Conservation (phyloP, 2,329 filamentous ascomycete genomes). For the Plectosphaerella cucumerina region DNA sequence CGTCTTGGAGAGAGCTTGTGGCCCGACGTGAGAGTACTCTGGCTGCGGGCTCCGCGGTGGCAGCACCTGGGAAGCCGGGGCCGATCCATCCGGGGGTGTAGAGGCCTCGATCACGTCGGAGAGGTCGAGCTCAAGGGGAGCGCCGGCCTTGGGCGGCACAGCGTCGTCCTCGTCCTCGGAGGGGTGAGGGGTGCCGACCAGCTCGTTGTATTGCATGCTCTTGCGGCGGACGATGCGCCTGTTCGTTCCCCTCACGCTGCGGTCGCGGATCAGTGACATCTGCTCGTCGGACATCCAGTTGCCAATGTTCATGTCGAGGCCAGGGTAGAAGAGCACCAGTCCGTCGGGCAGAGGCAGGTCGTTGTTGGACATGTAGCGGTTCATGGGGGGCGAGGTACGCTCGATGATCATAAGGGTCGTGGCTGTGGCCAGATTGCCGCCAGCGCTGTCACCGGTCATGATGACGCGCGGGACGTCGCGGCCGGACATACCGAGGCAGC, state of each 20-base stretch:
- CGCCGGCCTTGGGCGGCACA: conserved; percentile 25
- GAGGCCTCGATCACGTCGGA: background rate
- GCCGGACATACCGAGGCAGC: conserved; percentile 41
- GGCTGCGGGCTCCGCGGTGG: conserved; percentile 33
- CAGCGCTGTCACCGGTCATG: conserved; percentile 44
- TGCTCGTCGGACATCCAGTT: conserved; percentile 99
- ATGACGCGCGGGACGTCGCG: conserved; percentile 33
- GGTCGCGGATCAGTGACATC: conserved; percentile 87
- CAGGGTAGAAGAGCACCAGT: conserved; percentile 81
- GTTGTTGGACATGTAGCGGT: conserved; percentile 50
- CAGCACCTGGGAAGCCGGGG: background rate
- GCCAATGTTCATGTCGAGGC: conserved; percentile 93
- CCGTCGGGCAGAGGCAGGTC: conserved; percentile 73
- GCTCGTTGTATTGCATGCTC: conserved; percentile 79
- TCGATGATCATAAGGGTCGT: conserved; percentile 88
- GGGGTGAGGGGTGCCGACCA: conserved; percentile 78
- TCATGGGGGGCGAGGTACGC: conserved; percentile 48
- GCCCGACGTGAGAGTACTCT: conserved; percentile 46
- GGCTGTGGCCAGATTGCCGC: conserved; percentile 52
- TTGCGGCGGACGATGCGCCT: conserved; percentile 75
- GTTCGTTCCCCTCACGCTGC: conserved; percentile 73
- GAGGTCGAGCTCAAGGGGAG: background rate
- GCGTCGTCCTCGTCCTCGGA: conserved; percentile 68
- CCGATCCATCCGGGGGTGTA: background rate
- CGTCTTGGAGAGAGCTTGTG: conserved; percentile 21